Evolutionary conservation across 2,329 filamentous ascomycete species (phyloP), one percentile per base, ranked within the genome.

Genomic region (Alternaria longipes): DNA sequence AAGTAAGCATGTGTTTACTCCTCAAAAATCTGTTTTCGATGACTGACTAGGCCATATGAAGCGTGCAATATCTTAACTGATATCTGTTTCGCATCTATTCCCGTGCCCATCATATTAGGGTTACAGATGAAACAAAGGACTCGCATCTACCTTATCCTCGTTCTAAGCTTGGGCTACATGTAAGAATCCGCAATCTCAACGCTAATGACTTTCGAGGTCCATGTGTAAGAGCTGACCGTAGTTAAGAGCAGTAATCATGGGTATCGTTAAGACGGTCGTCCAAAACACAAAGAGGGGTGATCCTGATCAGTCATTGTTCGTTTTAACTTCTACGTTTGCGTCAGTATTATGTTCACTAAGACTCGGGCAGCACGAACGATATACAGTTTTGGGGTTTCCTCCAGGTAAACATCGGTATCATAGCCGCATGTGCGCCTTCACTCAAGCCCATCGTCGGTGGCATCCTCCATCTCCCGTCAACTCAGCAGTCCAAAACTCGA

Each of bases 371-470:
- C n/a, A 49, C 45, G 1, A 49, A 49, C 28, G 45, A 49, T 30
- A 49, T 49, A 14, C 45, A 49, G 26, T 49, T 49, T 28, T 49
- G 45, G 45, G 45, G 45, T 20, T 49, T 49, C n/a, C 45, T 49
- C n/a, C 45, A 49, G 12, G 45, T 49, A 14, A 49, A 49, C 12
- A n/a, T 49, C 18, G 45, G 45, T 9, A 49, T 49, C 18, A 34
- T 49, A 36, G 45, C 28, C 28, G 45, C 28, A 20, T 49, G 45
- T 12, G 45, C 45, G 45, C 45, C 28, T n/a, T 49, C 45, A n/a
- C 45, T 49, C 28, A 49, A 49, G 45, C 45, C 45, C 18, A 30
- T 49, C 11, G 45, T 34, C 45, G 28, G 45, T 34, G 45, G 45
- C 18, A 49, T 49, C 16, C 45, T 49, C n/a, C 45, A 14, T 32